A percentile compares a stretch with the other conserved stretches of the same genome.
Conservation (phyloP, 169 alveolate genomes). For the Eimeria mitis region DNA sequence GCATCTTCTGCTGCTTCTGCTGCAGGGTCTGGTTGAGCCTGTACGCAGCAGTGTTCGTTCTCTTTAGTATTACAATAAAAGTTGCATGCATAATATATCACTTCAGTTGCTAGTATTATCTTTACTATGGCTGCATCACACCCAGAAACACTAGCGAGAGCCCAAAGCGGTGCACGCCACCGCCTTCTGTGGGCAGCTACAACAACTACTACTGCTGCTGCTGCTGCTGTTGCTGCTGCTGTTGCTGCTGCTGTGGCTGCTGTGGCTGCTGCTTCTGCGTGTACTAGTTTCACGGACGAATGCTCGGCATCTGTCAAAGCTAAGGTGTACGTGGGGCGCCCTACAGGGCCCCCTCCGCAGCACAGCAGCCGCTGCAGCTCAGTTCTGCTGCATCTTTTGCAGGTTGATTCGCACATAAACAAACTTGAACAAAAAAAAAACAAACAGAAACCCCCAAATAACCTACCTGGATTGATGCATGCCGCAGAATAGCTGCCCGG, state of each 20-base stretch:
- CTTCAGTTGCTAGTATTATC: not conserved
- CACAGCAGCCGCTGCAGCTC: not conserved
- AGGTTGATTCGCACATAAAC: not conserved
- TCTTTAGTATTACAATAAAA: not conserved
- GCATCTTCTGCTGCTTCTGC: slow-evolving; percentile 29
- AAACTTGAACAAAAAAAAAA: not conserved
- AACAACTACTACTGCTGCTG: too few species aligned
- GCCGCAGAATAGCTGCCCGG: slow-evolving; percentile 51
- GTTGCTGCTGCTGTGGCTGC: not conserved
- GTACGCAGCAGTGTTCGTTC: not conserved
- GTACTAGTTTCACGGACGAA: too few species aligned
- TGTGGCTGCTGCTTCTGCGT: not conserved
- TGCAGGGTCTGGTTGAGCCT: slow-evolving; percentile 52
- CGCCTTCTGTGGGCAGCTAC: too few species aligned
- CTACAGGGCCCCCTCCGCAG: not conserved
- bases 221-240: not conserved
- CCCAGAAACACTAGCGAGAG: too few species aligned
- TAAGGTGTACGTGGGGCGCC: not conserved
- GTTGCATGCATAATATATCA: not conserved
- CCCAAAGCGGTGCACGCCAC: too few species aligned
- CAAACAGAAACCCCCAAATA: not conserved
- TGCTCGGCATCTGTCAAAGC: not conserved
- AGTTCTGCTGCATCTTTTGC: not conserved
- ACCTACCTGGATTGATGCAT: slow-evolving; percentile 19
- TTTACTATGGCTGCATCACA: not conserved